Conservation (phyloP, 352 stramenopile genomes). For the Phytophthora palmivora region DNA sequence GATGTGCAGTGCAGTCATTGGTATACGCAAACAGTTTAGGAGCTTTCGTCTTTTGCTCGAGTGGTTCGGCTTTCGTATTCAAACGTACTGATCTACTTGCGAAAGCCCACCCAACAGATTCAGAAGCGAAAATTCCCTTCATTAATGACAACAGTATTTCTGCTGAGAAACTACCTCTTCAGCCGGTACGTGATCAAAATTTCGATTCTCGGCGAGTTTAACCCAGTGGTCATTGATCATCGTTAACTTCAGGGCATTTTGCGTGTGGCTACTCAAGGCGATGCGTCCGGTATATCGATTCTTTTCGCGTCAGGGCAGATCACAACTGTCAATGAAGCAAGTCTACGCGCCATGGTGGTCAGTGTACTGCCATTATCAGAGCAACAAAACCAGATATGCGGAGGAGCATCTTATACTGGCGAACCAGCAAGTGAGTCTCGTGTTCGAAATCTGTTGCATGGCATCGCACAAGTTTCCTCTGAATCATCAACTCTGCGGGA, state of each 20-base stretch:
- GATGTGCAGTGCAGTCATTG: conserved; percentile 31
- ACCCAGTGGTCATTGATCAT: not conserved
- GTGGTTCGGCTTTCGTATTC: conserved; percentile 36
- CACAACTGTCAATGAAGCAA: conserved; percentile 26
- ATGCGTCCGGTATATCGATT: conserved; percentile 32
- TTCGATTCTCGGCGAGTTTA: not conserved
- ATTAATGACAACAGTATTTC: not conserved
- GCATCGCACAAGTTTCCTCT: conserved; percentile 46
- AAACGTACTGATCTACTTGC: conserved; percentile 16
- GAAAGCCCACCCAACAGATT: not conserved
- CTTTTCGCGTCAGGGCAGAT: conserved; percentile 48
- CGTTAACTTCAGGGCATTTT: conserved; percentile 37
- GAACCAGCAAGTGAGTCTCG: conserved; percentile 30
- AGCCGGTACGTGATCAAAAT: conserved; percentile 25
- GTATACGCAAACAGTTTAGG: conserved; percentile 34
- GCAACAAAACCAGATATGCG: conserved; percentile 1
- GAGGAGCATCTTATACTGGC: not conserved
- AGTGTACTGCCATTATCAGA: conserved; percentile 24
- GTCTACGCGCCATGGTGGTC: conserved; percentile 26
- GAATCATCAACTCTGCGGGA: conserved; percentile 34
- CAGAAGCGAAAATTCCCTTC: not conserved
- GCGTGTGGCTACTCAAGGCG: conserved; percentile 31
- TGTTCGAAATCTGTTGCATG: conserved; percentile 46
- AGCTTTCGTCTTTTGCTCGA: conserved; percentile 45
- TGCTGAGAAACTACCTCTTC: conserved; percentile 41